Conservation (phyloP, 2,329 filamentous ascomycete species). For the Ceratocystis albifundus region DNA sequence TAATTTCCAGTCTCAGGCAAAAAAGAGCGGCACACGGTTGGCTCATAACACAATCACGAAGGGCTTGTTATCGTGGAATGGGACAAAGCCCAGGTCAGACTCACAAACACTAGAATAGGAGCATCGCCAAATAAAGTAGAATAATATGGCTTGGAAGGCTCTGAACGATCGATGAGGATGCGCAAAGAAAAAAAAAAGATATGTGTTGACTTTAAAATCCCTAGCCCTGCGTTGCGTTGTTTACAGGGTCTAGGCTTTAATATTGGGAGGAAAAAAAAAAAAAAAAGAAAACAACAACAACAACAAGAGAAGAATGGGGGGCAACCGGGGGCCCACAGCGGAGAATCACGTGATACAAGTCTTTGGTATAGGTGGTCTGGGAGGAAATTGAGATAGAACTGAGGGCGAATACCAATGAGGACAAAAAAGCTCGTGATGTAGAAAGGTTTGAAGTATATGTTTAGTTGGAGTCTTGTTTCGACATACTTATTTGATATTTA, state of each 20-base stretch:
- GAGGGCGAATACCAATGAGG: too few species aligned
- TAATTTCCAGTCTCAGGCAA: not conserved
- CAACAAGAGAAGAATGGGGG: constrained; percentile 3
- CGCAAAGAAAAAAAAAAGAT: not conserved
- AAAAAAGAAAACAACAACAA: constrained; percentile 9
- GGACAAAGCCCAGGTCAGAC: constrained; percentile 2
- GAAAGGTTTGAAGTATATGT: too few species aligned
- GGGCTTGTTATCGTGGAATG: not conserved
- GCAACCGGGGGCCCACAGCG: constrained; percentile 1
- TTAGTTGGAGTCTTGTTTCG: too few species aligned
- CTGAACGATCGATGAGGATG: not conserved
- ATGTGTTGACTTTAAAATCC: constrained; percentile 1
- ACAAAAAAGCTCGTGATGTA: too few species aligned
- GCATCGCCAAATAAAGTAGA: not conserved
- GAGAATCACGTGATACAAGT: not conserved
- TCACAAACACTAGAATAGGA: not conserved
- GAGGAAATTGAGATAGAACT: not conserved
- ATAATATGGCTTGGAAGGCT: not conserved
- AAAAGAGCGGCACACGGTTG: not conserved
- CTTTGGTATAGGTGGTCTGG: not conserved
- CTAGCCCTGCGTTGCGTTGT: not conserved
- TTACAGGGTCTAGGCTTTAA: not conserved
- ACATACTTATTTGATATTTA: too few species aligned
- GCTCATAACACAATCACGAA: not conserved
- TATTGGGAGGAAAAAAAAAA: not conserved